These are phyloP conservation scores for Cucurbita ficifolia DNA, from an alignment of 306 rosid species.

Conservation along the genomic window DNA sequence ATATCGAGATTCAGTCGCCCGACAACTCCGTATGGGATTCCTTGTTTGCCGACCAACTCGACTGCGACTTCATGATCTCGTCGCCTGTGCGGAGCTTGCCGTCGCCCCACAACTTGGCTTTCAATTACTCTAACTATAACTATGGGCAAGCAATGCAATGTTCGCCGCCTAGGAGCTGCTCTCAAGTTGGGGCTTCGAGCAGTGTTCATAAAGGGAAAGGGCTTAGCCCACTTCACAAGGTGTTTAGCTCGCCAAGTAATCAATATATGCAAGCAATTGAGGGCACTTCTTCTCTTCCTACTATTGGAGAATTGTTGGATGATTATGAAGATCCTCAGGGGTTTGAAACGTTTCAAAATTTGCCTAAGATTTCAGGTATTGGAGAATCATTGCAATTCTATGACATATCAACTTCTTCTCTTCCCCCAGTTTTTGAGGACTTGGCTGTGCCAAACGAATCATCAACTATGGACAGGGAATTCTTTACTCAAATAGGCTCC, in stretches of 20 bases:
- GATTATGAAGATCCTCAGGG: conserved; percentile 39
- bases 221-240: conserved; percentile 71
- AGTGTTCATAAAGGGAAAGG: conserved; percentile 60
- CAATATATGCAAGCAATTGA: conserved; percentile 49
- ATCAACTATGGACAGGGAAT: conserved; percentile 18
- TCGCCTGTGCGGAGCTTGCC: conserved; percentile 61
- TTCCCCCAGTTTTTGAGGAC: conserved; percentile 28
- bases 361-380: conserved; percentile 11
- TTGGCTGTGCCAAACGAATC: conserved; percentile 25
- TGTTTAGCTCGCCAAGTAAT: conserved; percentile 50
- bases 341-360: conserved; percentile 6
- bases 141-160: conserved; percentile 43
- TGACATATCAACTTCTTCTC: conserved; percentile 18
- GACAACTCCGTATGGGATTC: conserved; percentile 77
- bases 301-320: conserved; percentile 59
- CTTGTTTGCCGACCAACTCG: conserved; percentile 59
- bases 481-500: conserved; percentile 25
- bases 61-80: conserved; percentile 68
- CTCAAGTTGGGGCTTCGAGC: conserved; percentile 43
- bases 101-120: conserved; percentile 35
- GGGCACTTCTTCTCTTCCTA: conserved; percentile 30
- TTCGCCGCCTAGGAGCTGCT: conserved; percentile 54
- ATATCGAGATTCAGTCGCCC: conserved; percentile 65
- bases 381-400: conserved; percentile 23
- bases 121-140: conserved; percentile 26